phyloP scores from a whole-genome alignment of 352 stramenopile genomes.

The Lagenidium giganteum region DNA sequence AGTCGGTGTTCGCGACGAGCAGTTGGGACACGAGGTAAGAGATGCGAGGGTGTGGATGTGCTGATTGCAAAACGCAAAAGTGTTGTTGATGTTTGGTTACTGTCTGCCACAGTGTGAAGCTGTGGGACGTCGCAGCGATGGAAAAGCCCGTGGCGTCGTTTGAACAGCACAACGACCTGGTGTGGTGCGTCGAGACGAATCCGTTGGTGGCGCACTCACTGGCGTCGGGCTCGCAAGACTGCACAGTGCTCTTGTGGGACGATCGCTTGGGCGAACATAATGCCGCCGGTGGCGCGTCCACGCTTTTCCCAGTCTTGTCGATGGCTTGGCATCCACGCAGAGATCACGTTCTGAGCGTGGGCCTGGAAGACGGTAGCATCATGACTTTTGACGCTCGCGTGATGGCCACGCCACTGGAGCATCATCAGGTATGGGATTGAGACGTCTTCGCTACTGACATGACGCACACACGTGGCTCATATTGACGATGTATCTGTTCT shows the following conservation, averaged over 20 bases:
- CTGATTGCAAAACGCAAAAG: neutral
- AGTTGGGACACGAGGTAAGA: constrained; percentile 77
- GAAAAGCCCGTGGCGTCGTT: constrained; percentile 46
- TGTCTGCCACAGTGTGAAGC: constrained; percentile 41
- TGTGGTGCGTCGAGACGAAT: constrained; percentile 64
- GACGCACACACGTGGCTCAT: too few relatives aligned
- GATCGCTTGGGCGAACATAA: constrained; percentile 33
- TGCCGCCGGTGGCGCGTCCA: constrained; percentile 32
- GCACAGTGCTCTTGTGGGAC: constrained; percentile 73
- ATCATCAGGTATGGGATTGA: neutral
- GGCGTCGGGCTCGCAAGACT: constrained; percentile 60
- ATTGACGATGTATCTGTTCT: neutral
- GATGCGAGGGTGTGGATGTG: too few relatives aligned
- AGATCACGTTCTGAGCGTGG: constrained; percentile 46
- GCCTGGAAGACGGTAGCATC: constrained; percentile 59
- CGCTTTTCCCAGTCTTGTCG: constrained; percentile 32
- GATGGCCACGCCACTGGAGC: neutral
- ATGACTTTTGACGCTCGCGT: constrained; percentile 67
- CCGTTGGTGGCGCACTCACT: constrained; percentile 31
- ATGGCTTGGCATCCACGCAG: constrained; percentile 73
- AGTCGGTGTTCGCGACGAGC: constrained; percentile 34
- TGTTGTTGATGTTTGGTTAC: neutral
- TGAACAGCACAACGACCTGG: constrained; percentile 67
- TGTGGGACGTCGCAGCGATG: constrained; percentile 61
- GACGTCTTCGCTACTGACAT: neutral